Evolutionary conservation across 805 yeast genomes (phyloP), one percentile per base, ranked within the genome.

Genomic region (Komagataella kurtzmanii): DNA sequence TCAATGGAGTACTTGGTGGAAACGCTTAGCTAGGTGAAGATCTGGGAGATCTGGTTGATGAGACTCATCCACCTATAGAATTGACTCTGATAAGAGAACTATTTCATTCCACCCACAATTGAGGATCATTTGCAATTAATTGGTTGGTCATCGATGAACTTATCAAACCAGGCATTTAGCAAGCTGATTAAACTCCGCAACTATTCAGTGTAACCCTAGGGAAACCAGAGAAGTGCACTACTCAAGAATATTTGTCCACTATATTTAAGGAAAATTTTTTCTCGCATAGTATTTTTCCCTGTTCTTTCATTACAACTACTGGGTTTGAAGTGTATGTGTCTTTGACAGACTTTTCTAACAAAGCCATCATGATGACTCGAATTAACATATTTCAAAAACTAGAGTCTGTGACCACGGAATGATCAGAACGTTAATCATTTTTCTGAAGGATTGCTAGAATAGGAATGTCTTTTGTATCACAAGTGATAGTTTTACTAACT

Each of bases 361-460:
- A 30, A 30, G 40, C 40, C 14, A 30, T 30, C 40, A 30, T 30
- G 80, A 75, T 74, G 78, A 71, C 63, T 72, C 66, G 70, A 70
- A 66, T 61, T 61, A 70, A 71, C 58, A 55, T 53, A 54, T 65
- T 66, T 83, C 40, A 30, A 30, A 79, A 79, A 79, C 84, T 79
- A 79, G 84, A 79, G 84, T 79, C 71, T 79, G 76, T 79, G 83
- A 78, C 73, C 59, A 53, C 55, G 55, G 69, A 59, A 70, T 77
- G 82, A 77, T 76, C 79, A 68, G 61, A 75, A 71, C 55, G 53
- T 53, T 56, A 52, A 55, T 58, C 56, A 56, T 54, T 63, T 61
- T 57, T 58, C 70, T 65, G 70, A 66, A 24, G 44, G 36, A 17
- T 48, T 50, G 44, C 14, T 45, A 43, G 46, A 17, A 14, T 45